Evolutionary conservation across 2,329 filamentous ascomycete genomes (phyloP).

Genomic region (Xylaria sp.): DNA sequence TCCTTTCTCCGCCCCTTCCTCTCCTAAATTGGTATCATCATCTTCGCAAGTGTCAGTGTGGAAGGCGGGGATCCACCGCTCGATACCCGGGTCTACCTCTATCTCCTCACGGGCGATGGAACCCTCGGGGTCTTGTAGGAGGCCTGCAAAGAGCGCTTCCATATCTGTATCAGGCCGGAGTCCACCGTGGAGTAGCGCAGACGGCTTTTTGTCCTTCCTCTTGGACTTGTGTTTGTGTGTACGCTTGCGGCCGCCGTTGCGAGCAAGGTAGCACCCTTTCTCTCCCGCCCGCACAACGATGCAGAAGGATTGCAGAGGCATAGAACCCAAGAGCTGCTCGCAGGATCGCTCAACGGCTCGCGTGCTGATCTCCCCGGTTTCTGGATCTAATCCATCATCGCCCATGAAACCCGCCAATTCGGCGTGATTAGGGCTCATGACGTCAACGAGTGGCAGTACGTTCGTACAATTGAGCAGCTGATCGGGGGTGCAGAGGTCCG

Average conservation of each 20-base stretch:
- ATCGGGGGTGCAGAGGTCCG: slow-evolving; percentile 82
- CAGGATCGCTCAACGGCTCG: slow-evolving; percentile 67
- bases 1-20: not conserved
- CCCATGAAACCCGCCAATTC: slow-evolving; percentile 92
- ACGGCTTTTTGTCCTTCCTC: slow-evolving; percentile 54
- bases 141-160: slow-evolving; percentile 69
- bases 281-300: slow-evolving; percentile 78
- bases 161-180: slow-evolving; percentile 71
- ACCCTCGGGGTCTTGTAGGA: slow-evolving; percentile 65
- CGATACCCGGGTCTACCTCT: slow-evolving; percentile 71
- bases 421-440: slow-evolving; percentile 83
- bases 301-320: slow-evolving; percentile 72
- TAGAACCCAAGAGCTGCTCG: slow-evolving; percentile 70
- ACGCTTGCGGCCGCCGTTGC: slow-evolving; percentile 65
- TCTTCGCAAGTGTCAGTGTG: slow-evolving; percentile 57
- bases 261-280: slow-evolving; percentile 75
- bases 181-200: slow-evolving; percentile 59
- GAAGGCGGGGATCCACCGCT: slow-evolving; percentile 83
- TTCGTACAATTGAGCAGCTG: slow-evolving; percentile 73
- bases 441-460: slow-evolving; percentile 68
- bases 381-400: slow-evolving; percentile 63
- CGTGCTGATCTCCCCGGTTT: slow-evolving; percentile 65
- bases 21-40: not conserved
- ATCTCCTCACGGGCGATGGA: slow-evolving; percentile 67
- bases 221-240: slow-evolving; percentile 44